phyloP scores from a whole-genome alignment of 148 eudicot species.

The Diospyros kaki region DNA sequence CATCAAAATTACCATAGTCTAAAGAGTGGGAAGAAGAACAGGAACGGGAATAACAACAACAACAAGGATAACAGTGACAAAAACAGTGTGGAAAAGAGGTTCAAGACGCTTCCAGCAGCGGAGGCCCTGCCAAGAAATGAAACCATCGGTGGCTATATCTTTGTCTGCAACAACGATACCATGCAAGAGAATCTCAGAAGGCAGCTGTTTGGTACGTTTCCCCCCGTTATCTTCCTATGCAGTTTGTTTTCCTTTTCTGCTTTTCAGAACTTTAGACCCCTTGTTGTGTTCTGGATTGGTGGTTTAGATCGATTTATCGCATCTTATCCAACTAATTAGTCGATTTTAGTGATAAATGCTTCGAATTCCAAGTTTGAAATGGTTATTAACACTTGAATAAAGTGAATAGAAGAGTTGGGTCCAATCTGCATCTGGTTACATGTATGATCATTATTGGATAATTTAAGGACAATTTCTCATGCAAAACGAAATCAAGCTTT shows the following conservation, averaged over 20 bases:
- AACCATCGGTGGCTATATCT: constrained; percentile 89
- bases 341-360: not conserved
- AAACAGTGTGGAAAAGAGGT: constrained; percentile 79
- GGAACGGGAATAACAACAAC: constrained; percentile 26
- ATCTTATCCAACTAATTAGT: not conserved
- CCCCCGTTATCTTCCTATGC: not conserved
- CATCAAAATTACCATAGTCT: constrained; percentile 41
- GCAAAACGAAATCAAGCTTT: not conserved
- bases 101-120: constrained; percentile 86
- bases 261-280: not conserved
- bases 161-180: constrained; percentile 96
- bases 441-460: too few species aligned
- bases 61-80: constrained; percentile 22
- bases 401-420: not conserved
- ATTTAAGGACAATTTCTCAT: not conserved
- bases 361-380: not conserved
- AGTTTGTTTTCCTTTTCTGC: not conserved
- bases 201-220: constrained; percentile 77
- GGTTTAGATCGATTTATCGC: not conserved
- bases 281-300: not conserved
- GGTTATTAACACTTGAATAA: not conserved
- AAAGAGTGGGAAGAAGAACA: constrained; percentile 56
- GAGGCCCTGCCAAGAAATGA: constrained; percentile 86
- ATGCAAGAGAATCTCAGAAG: constrained; percentile 94
- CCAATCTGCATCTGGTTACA: too few species aligned